phyloP scores from a whole-genome alignment of 495 filamentous ascomycete species.

The Penicillium ochrochloron region DNA sequence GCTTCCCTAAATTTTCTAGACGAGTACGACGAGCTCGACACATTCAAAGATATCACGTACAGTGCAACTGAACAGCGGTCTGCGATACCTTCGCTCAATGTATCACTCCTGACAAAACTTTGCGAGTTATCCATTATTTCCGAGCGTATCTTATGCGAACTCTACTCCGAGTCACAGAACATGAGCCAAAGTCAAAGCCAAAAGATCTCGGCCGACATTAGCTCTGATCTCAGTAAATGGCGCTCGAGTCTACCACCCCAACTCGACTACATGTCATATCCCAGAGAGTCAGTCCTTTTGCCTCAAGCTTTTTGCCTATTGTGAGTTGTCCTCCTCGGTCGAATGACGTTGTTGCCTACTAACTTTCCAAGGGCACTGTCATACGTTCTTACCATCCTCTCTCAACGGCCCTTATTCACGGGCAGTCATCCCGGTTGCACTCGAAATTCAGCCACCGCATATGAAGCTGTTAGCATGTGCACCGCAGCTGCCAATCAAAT shows the following conservation, averaged over 20 bases:
- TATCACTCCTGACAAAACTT: conserved; percentile 36
- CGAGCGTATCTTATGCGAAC: conserved; percentile 35
- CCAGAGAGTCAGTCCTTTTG: conserved; percentile 21
- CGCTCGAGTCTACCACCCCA: conserved; percentile 29
- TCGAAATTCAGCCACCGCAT: conserved; percentile 25
- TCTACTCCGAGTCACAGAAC: conserved; percentile 37
- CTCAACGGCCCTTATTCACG: conserved; percentile 34
- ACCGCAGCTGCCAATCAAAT: conserved; percentile 38
- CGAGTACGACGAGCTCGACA: conserved; percentile 42
- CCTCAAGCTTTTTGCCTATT: conserved; percentile 33
- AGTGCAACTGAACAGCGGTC: conserved; percentile 11
- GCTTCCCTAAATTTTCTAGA: conserved; percentile 36
- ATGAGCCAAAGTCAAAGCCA: conserved; percentile 23
- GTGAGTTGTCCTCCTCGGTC: conserved; percentile 15
- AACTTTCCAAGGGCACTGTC: conserved; percentile 33
- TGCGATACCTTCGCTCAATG: conserved; percentile 32
- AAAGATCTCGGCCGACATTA: conserved; percentile 28
- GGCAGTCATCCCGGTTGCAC: conserved; percentile 18
- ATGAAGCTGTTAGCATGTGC: conserved; percentile 35
- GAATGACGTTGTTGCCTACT: not conserved
- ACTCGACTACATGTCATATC: conserved; percentile 31
- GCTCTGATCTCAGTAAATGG: conserved; percentile 30
- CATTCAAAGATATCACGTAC: conserved; percentile 35
- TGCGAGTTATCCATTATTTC: conserved; percentile 39
- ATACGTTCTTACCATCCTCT: conserved; percentile 36